Conservation (phyloP, 164 flowering plant genomes). For the Protea cynaroides region DNA sequence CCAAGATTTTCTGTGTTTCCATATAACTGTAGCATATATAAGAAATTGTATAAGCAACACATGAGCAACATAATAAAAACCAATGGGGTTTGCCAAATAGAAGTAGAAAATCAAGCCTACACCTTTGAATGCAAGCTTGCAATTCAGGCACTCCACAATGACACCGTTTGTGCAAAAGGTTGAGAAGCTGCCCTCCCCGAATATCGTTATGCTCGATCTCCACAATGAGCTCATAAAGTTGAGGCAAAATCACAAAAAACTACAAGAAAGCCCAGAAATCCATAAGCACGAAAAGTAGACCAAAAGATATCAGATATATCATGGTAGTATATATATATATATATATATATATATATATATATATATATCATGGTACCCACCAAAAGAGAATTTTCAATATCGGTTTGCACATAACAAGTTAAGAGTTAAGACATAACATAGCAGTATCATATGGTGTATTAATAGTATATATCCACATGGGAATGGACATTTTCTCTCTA, state of each 20-base stretch:
- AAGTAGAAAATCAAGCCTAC: conserved; percentile 1
- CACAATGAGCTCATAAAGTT: conserved; percentile 75
- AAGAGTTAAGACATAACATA: too few relatives aligned
- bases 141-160: conserved; percentile 98
- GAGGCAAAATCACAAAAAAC: conserved; percentile 91
- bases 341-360: too few relatives aligned
- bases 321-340: too few relatives aligned
- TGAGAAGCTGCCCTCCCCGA: conserved; percentile 88
- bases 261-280: conserved; percentile 19
- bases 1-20: too few relatives aligned
- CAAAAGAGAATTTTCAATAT: too few relatives aligned
- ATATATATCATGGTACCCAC: background rate
- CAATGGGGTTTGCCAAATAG: background rate
- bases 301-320: background rate
- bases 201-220: conserved; percentile 92
- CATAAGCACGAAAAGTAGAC: conserved; percentile 3
- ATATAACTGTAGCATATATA: too few relatives aligned
- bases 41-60: background rate
- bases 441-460: too few relatives aligned
- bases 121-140: conserved; percentile 94
- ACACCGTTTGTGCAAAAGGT: conserved; percentile 78
- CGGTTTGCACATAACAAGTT: too few relatives aligned
- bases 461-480: too few relatives aligned
- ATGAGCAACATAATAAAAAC: background rate
- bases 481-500: too few relatives aligned